These are phyloP conservation scores for Russula emetica DNA, from an alignment of 768 basidiomycete species.

Conservation along the genomic window DNA sequence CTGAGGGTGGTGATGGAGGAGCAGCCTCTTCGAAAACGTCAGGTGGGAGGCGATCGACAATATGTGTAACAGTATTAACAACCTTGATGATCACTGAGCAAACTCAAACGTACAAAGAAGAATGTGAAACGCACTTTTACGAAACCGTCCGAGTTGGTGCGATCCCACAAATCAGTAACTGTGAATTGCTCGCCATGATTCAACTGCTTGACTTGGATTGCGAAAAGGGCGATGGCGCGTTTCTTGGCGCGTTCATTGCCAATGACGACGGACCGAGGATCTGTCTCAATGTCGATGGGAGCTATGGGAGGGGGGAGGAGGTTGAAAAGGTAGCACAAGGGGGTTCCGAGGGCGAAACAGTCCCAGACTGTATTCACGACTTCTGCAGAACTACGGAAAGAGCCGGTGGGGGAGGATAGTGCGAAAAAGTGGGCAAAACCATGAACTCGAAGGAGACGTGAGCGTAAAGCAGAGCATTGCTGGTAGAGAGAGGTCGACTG, in stretches of 20 bases:
- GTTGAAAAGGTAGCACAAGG: slow-evolving; percentile 96
- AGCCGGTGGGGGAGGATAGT: slow-evolving; percentile 51
- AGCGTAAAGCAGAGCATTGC: slow-evolving; percentile 77
- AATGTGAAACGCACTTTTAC: slow-evolving; percentile 68
- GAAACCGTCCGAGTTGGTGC: slow-evolving; percentile 87
- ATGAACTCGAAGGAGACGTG: slow-evolving; percentile 72
- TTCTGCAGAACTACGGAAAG: slow-evolving; percentile 74
- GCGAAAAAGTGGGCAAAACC: slow-evolving; percentile 69
- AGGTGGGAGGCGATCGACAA: slow-evolving; percentile 71
- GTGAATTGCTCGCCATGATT: slow-evolving; percentile 79
- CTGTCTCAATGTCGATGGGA: slow-evolving; percentile 56
- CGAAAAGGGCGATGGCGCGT: slow-evolving; percentile 84
- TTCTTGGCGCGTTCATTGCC: slow-evolving; percentile 84
- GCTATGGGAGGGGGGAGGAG: slow-evolving; percentile 55
- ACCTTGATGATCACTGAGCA: slow-evolving; percentile 48
- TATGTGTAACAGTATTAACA: slow-evolving; percentile 79
- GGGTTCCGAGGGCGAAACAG: slow-evolving; percentile 86
- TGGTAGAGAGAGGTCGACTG: slow-evolving; percentile 87
- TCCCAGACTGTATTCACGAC: slow-evolving; percentile 95
- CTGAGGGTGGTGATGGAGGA: slow-evolving; percentile 49
- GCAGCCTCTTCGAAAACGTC: slow-evolving; percentile 62
- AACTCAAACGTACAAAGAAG: not conserved
- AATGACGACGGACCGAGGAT: slow-evolving; percentile 57
- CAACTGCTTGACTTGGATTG: slow-evolving; percentile 78
- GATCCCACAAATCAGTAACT: slow-evolving; percentile 85